Conservation (phyloP, 148 eudicot genomes). For the Silene latifolia region DNA sequence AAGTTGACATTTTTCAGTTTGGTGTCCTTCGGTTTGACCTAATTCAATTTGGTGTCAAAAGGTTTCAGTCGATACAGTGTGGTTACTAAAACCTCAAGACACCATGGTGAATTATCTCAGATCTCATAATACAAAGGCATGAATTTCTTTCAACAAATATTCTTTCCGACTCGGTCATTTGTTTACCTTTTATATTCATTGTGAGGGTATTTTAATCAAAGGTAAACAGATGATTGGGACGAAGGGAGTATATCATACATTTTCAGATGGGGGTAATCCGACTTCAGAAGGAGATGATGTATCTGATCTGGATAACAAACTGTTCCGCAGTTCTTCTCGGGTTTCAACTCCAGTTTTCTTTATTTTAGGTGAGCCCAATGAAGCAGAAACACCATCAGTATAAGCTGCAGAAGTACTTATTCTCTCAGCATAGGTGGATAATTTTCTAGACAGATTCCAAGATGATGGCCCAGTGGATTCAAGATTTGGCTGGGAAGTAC, state of each 20-base stretch:
- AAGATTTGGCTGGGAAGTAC: constrained; percentile 37
- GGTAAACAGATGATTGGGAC: too few relatives aligned
- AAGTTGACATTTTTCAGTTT: not conserved
- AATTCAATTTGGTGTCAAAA: not conserved
- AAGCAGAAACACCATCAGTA: constrained; percentile 52
- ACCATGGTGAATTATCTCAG: not conserved
- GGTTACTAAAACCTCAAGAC: not conserved
- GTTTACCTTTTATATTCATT: too few relatives aligned
- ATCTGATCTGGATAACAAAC: constrained; percentile 61
- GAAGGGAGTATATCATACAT: constrained; percentile 40
- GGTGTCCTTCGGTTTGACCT: not conserved
- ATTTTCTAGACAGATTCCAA: constrained; percentile 54
- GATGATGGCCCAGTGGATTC: constrained; percentile 52
- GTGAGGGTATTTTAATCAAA: too few relatives aligned
- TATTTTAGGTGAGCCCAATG: constrained; percentile 75
- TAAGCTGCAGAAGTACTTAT: constrained; percentile 58
- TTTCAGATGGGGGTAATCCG: constrained; percentile 37
- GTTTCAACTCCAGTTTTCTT: constrained; percentile 93
- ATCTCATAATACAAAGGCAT: not conserved
- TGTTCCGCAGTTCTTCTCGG: constrained; percentile 73
- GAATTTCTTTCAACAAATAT: not conserved
- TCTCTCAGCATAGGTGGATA: constrained; percentile 88
- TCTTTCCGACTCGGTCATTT: too few relatives aligned
- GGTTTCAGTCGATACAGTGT: not conserved
- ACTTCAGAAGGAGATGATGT: constrained; percentile 46